Percentiles rank a stretch among this genome's conserved stretches.
Evolutionary conservation across 495 filamentous ascomycete species (phyloP).

Genomic region (Emericellopsis terricola): DNA sequence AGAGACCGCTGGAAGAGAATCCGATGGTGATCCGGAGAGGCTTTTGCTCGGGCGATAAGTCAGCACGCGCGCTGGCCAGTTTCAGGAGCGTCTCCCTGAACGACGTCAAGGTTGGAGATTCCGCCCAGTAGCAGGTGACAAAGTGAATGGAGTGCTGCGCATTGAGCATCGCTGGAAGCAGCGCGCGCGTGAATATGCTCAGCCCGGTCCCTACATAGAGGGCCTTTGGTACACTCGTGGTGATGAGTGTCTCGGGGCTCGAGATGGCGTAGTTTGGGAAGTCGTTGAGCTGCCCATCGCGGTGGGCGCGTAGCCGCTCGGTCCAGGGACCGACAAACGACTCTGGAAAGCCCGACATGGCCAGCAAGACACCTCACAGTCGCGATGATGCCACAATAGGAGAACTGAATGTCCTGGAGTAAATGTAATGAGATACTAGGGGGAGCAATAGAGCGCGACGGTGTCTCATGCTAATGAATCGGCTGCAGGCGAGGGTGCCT

Average conservation of each 20-base stretch:
- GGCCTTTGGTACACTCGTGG: slow-evolving; percentile 21
- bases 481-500: no score
- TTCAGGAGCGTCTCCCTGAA: slow-evolving; percentile 28
- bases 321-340: slow-evolving; percentile 4
- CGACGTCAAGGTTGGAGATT: slow-evolving; percentile 30
- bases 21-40: slow-evolving; percentile 35
- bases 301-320: background rate
- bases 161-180: slow-evolving; percentile 35
- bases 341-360: slow-evolving; percentile 1
- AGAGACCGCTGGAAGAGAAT: slow-evolving; percentile 45
- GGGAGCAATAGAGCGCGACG: no score
- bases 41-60: slow-evolving; percentile 4
- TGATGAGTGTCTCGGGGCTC: slow-evolving; percentile 18
- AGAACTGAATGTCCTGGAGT: background rate
- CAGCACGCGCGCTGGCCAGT: slow-evolving; percentile 23
- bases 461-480: no score
- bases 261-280: slow-evolving; percentile 15
- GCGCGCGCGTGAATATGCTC: slow-evolving; percentile 27
- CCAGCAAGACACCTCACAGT: background rate
- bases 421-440: no score
- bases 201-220: slow-evolving; percentile 41
- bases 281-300: slow-evolving; percentile 4
- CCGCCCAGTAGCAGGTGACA: slow-evolving; percentile 64
- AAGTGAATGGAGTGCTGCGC: slow-evolving; percentile 47
- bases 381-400: background rate